Conservation (phyloP, 1,139 yeast species). For the Keqinozyma sinolaborantium region DNA sequence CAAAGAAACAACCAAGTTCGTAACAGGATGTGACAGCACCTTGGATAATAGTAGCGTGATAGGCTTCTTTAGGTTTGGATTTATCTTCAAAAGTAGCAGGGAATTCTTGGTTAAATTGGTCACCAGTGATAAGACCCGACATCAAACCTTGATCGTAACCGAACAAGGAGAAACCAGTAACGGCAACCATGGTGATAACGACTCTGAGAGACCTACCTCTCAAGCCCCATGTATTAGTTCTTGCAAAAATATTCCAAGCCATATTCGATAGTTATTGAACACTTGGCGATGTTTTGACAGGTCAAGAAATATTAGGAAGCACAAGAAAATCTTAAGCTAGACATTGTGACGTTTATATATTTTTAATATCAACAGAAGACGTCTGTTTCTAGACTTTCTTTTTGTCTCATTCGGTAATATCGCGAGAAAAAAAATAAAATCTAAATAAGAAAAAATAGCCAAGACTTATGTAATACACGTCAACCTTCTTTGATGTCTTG, state of each 20-base stretch:
- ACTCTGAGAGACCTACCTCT: slow-evolving; percentile 39
- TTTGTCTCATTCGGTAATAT: neutral
- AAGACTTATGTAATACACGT: too few species aligned
- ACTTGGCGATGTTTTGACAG: too few species aligned
- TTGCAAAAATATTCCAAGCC: slow-evolving; percentile 26
- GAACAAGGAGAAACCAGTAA: slow-evolving; percentile 61
- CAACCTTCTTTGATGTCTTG: too few species aligned
- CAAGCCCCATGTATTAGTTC: slow-evolving; percentile 44
- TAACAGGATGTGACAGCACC: slow-evolving; percentile 73
- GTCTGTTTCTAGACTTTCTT: neutral
- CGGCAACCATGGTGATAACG: slow-evolving; percentile 54
- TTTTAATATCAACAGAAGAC: too few species aligned
- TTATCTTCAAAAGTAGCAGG: slow-evolving; percentile 42
- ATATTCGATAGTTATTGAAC: too few species aligned
- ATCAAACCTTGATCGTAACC: slow-evolving; percentile 81
- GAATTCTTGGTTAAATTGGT: slow-evolving; percentile 52
- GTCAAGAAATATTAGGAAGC: too few species aligned
- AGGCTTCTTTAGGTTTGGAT: slow-evolving; percentile 19
- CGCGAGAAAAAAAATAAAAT: too few species aligned
- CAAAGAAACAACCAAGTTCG: slow-evolving; percentile 73
- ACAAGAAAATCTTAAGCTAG: too few species aligned
- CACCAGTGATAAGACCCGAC: slow-evolving; percentile 67
- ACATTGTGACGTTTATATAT: too few species aligned
- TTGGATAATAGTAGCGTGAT: slow-evolving; percentile 39
- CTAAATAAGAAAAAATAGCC: too few species aligned